Base-by-base conservation (phyloP, 2,329 filamentous ascomycete species). In the Aspergillus novoparasiticus region DNA sequence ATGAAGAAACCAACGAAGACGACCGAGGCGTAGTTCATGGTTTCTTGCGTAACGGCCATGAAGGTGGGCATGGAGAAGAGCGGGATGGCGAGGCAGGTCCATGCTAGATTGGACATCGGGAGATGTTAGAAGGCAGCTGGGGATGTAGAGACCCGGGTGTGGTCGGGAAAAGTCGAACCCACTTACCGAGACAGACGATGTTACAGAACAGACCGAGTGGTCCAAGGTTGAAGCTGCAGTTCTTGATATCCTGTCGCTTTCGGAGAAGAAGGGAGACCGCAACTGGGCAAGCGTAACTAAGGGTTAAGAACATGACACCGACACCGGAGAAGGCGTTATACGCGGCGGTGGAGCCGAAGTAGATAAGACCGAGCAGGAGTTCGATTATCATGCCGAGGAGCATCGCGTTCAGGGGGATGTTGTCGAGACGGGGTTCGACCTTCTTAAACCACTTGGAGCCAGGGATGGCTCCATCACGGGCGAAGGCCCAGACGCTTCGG, bases 311-410 rank as follows among this genome's bases (percentile, higher is more conserved):
- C 73, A 93, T 92, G 12, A 90, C 93, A 2, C 90, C 91, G 0
- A 92, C 90, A 51, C 90, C 90, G 0, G 90, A 93, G 75, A 93
- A 93, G n/a, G 87, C 88, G 79, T 89, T 90, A 81, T 93, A 94
- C 0, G 91, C 91, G 0, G 90, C 89, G 0, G 86, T 85, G 1
- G 88, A 90, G n/a, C 91, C 91, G 67, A 93, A 92, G 80, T 91
- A 93, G 75, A 93, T 92, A 63, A 90, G 83, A 0, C 90, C 90
- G 0, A 94, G 84, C 21, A 91, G 77, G 68, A 88, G 90, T 74
- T 91, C 89, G 56, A 93, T 85, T 0, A 83, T 73, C 0, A 90
- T 89, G 0, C 89, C 90, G 2, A 94, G 81, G 5, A 87, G 78
- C 19, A 93, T 82, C 0, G 88, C 89, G 80, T 84, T 87, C 8